These are phyloP conservation scores for Omphalotus guepiniiformis DNA, from an alignment of 768 basidiomycete species.

Conservation along the genomic window DNA sequence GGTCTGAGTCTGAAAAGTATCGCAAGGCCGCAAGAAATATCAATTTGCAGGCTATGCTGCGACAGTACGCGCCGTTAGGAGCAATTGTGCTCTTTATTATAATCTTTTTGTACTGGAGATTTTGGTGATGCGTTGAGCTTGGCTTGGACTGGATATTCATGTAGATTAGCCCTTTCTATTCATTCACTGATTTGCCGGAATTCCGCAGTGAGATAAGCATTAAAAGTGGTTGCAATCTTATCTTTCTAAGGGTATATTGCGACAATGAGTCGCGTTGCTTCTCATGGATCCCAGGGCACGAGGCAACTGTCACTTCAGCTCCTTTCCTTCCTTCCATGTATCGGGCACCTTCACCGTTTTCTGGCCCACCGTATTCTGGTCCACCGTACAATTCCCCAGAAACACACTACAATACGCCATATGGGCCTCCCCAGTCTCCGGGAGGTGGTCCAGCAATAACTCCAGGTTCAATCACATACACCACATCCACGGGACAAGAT, in stretches of 20 bases:
- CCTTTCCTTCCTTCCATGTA: constrained; percentile 22
- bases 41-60: constrained; percentile 88
- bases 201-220: not conserved
- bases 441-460: constrained; percentile 42
- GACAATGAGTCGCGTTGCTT: not conserved
- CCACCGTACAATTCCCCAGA: constrained; percentile 15
- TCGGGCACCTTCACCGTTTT: constrained; percentile 24
- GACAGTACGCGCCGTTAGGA: constrained; percentile 93
- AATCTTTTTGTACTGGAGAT: constrained; percentile 76
- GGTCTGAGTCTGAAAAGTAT: constrained; percentile 97
- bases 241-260: not conserved
- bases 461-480: constrained; percentile 71
- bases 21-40: constrained; percentile 93
- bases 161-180: constrained; percentile 8
- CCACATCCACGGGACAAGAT: constrained; percentile 58
- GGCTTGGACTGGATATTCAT: not conserved
- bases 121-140: constrained; percentile 38
- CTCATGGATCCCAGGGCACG: not conserved
- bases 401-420: not conserved
- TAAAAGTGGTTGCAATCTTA: not conserved
- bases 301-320: not conserved
- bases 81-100: constrained; percentile 78
- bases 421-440: constrained; percentile 15
- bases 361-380: too few species aligned
- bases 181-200: too few species aligned